Evolutionary conservation across 768 basidiomycete species (phyloP), one percentile per base, ranked within the genome.

Genomic region (Crucibulum laeve): DNA sequence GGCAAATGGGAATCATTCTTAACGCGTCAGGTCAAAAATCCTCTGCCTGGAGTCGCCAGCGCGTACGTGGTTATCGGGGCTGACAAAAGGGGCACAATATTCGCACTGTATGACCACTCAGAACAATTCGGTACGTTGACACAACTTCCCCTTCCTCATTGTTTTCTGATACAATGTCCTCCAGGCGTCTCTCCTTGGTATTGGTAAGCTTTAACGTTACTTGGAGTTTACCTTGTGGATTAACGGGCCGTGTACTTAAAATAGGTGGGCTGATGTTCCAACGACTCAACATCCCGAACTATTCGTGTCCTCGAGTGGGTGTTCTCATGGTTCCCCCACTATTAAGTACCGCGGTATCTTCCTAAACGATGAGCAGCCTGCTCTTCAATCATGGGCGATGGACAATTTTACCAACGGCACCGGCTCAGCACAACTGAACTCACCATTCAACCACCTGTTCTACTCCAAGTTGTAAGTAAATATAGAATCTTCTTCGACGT

Each of bases 191-290:
- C 80, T 15, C 81, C 81, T n/a, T 83, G 81, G 80, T 80, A 75
- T 47, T 82, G 77, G 77, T 77, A 51, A 34, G 74, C n/a, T 60
- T 8, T 37, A 26, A 21, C 24, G 36, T 40, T 46, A 15, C 15
- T 22, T 10, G 4, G 15, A 17, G n/a, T 38, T 24, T 18, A 19
- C n/a, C 18, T 22, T 11, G 38, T 44, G 22, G 46, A 28, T 40
- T 25, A 25, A 23, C 44, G 47, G 45, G 23, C 45, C 49, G 47
- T 22, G 32, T 3, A 33, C 36, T 44, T 35, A 46, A 45, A 44
- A 41, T 42, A 83, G 78, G 79, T 88, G 84, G 84, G 81, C 84
- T n/a, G 84, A 88, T 57, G 84, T 84, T n/a, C 81, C 81, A 5
- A 68, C 73, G 1, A 73, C 72, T 13, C 63, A 67, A 24, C 71